Evolutionary conservation across 1,139 yeast species (phyloP), one percentile per base, ranked within the genome.

Genomic region (Nadsonia starkeyi-henricii): DNA sequence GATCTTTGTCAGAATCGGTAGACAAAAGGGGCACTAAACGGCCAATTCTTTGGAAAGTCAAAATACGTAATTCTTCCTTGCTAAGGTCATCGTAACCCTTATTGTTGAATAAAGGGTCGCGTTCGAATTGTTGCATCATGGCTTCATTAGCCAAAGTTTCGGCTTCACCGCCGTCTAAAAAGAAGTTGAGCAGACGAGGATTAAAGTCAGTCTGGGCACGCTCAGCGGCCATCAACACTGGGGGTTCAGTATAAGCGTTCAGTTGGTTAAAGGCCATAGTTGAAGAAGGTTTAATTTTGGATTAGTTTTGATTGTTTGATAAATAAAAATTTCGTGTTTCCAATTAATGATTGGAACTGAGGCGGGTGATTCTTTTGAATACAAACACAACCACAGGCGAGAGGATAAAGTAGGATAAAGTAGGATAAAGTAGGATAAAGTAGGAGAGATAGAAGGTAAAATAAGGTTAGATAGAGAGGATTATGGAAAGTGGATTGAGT

Each of bases 101-200:
- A 43, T 72, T 68, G 50, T 73, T 69, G 52, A 77, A 72, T 17
- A 74, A 64, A 1, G 84, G 82, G 59, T 78, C 81, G 39, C 77
- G 63, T 63, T 76, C 80, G 54, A 75, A 63, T 48, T 67, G 64
- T 50, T 61, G 66, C 65, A 71, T 69, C 51, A 78, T 62, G 50
- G 68, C 68, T 55, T 75, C 75, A 51, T 74, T 64, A 52, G 67
- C 57, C 45, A 60, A 64, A 17, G 80, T 72, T 53, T 66, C 66
- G 46, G 65, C 66, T 50, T 74, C 71, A 46, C 74, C 68, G 3
- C 81, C 81, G 54, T 78, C 81, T 50, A 79, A 62, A 60, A 75
- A 78, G 51, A 73, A 67, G 46, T 77, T 75, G 54, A 75, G 56
- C 54, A 72, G 71, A 51, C 75, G 69, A 20, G 73, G 66, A 50